A percentile compares a stretch with the other conserved stretches of the same genome.
Conservation (phyloP, 257 asterid species). For the Gentiana macrophylla region DNA sequence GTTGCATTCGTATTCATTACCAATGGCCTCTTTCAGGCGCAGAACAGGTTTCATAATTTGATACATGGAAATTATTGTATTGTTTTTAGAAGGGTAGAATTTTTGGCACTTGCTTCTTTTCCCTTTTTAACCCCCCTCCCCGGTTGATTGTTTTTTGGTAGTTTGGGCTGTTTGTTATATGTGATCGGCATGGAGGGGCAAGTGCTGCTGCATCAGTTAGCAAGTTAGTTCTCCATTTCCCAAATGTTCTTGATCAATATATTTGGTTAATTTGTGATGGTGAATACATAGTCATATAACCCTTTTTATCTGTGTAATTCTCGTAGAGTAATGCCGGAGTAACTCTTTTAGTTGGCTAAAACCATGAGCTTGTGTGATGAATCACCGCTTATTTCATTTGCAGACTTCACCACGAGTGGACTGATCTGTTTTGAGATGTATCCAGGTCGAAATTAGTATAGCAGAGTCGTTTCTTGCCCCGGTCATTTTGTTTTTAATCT, state of each 20-base stretch:
- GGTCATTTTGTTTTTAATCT: too few species aligned
- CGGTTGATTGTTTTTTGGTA: conserved; percentile 18
- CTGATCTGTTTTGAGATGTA: too few species aligned
- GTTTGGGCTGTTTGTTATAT: conserved; percentile 80
- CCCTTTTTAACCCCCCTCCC: too few species aligned
- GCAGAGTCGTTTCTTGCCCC: too few species aligned
- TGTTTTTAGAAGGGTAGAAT: conserved; percentile 11
- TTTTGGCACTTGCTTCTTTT: conserved; percentile 4
- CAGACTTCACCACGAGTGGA: too few species aligned
- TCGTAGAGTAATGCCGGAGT: conserved; percentile 72
- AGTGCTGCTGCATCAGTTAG: conserved; percentile 82
- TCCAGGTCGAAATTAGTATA: too few species aligned
- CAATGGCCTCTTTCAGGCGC: conserved; percentile 82
- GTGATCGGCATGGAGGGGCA: conserved; percentile 92
- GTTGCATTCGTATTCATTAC: conserved; percentile 17
- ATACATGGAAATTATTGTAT: conserved; percentile 8
- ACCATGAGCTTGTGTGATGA: too few species aligned
- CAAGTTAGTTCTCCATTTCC: conserved; percentile 57
- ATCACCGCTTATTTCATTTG: too few species aligned
- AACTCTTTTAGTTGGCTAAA: too few species aligned
- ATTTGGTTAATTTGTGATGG: not conserved
- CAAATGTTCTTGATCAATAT: conserved; percentile 8
- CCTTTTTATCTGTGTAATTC: not conserved
- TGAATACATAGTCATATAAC: not conserved
- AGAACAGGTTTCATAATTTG: conserved; percentile 48